These are phyloP conservation scores for Pseudopithomyces maydicus DNA, from an alignment of 2,329 filamentous ascomycete genomes.

Conservation along the genomic window DNA sequence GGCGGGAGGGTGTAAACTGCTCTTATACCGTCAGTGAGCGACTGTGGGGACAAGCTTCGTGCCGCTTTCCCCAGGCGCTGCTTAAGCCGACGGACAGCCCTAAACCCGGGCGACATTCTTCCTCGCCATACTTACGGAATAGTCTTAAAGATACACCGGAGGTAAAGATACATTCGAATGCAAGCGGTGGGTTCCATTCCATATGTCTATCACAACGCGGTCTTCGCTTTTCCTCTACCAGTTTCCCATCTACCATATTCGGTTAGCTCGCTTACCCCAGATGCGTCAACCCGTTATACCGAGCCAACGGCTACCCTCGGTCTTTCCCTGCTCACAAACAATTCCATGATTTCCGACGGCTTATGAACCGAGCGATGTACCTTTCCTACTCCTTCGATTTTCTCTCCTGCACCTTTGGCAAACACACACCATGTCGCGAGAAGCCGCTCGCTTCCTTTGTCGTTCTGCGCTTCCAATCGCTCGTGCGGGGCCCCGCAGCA, in stretches of 20 bases:
- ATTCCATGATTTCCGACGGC: constrained; percentile 2
- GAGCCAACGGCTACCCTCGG: constrained; percentile 13
- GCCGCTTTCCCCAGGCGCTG: neutral
- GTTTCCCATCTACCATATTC: neutral
- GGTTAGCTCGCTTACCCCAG: constrained; percentile 11
- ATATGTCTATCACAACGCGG: neutral
- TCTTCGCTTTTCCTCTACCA: neutral
- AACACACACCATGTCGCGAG: constrained; percentile 38
- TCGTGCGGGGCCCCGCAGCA: constrained; percentile 22
- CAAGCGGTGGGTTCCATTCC: too few relatives aligned
- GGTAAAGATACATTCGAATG: neutral
- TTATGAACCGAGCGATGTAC: constrained; percentile 27
- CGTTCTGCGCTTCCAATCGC: constrained; percentile 30
- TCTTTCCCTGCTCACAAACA: constrained; percentile 10
- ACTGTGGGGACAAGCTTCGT: neutral
- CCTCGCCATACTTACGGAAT: neutral
- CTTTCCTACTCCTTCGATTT: constrained; percentile 11
- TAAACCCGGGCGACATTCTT: neutral
- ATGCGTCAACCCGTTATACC: constrained; percentile 7
- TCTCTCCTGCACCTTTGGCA: constrained; percentile 27
- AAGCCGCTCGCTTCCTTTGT: constrained; percentile 34
- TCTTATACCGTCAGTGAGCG: neutral
- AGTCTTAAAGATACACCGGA: neutral
- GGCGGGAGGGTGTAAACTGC: neutral
- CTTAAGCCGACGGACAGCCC: neutral